Conservation (phyloP, 345 rosid genomes). For the Eucalyptus pumila region DNA sequence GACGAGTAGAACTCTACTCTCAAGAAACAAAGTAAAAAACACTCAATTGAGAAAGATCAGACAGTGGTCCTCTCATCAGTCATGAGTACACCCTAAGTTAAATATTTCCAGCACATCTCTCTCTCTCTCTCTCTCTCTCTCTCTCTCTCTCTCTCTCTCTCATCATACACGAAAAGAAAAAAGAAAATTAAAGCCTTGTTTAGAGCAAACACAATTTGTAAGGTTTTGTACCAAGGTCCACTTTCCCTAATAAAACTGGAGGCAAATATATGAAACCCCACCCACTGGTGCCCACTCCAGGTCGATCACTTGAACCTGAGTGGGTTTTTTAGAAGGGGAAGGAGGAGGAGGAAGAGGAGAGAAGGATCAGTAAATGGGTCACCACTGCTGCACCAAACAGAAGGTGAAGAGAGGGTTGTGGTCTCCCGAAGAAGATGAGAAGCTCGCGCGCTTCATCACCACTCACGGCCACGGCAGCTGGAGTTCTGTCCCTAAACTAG, state of each 20-base stretch:
- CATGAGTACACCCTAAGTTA: not conserved
- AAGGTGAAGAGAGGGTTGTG: constrained; percentile 59
- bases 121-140: not conserved
- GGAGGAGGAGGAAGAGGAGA: not conserved
- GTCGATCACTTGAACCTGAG: not conserved
- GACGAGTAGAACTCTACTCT: not conserved
- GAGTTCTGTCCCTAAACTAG: constrained; percentile 50
- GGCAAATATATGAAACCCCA: not conserved
- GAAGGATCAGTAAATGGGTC: constrained; percentile 16
- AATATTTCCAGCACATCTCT: not conserved
- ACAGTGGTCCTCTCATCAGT: constrained; percentile 16
- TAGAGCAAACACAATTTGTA: not conserved
- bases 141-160: not conserved
- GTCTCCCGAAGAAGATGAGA: constrained; percentile 71
- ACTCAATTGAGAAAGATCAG: constrained; percentile 1
- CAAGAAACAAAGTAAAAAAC: not conserved
- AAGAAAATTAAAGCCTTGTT: not conserved
- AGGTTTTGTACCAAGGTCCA: not conserved
- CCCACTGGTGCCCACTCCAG: not conserved
- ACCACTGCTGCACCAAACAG: constrained; percentile 53
- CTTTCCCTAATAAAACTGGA: not conserved
- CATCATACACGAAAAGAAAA: not conserved
- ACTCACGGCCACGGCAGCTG: constrained; percentile 44
- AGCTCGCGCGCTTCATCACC: constrained; percentile 23
- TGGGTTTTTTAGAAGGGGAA: not conserved